These are phyloP conservation scores for Kodamaea nitidulidarum DNA, from an alignment of 805 yeast genomes.

Conservation along the genomic window DNA sequence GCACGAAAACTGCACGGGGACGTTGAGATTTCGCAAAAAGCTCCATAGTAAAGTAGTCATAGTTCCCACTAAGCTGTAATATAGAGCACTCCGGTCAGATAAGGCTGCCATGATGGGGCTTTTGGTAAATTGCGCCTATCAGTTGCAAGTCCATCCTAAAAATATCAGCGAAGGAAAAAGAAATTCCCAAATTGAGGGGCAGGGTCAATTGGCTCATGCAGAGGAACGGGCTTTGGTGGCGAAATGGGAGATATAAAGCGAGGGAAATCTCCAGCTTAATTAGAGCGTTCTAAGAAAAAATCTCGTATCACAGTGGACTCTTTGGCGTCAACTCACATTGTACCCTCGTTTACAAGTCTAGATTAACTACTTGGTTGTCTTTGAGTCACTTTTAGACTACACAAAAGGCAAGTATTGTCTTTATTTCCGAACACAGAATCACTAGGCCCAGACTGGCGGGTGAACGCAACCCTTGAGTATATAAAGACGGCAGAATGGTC, in stretches of 20 bases:
- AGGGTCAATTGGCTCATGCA: background rate
- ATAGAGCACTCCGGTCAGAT: no score
- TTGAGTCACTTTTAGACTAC: background rate
- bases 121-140: background rate
- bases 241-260: background rate
- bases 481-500: slow-evolving; percentile 19
- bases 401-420: no score
- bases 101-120: no score
- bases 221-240: background rate
- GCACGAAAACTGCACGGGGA: no score
- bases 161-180: background rate
- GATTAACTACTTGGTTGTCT: background rate
- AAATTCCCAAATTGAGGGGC: background rate
- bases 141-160: background rate
- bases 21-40: no score
- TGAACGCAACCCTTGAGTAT: slow-evolving; percentile 3
- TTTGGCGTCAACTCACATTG: no score
- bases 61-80: no score
- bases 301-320: no score
- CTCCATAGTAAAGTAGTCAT: no score
- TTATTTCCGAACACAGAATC: background rate
- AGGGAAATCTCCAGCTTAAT: background rate
- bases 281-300: background rate
- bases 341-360: background rate
- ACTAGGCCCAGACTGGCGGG: background rate